These are phyloP conservation scores for Aquilaria yunnanensis DNA, from an alignment of 345 rosid species.

Conservation along the genomic window DNA sequence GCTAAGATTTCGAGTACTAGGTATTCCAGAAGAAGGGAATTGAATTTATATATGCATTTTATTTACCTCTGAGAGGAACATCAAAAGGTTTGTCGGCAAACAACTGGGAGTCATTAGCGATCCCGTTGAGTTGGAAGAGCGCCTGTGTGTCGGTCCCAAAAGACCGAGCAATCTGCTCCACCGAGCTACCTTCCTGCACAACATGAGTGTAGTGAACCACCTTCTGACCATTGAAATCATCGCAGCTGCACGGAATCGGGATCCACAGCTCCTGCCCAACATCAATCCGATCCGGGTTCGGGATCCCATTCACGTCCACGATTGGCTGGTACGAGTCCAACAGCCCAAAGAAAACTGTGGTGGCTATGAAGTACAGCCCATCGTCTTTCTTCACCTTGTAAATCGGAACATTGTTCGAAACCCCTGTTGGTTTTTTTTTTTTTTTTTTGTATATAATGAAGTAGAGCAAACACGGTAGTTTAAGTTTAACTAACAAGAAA, in stretches of 20 bases:
- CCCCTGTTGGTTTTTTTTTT: background rate
- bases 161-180: slow-evolving; percentile 34
- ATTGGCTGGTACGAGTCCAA: slow-evolving; percentile 21
- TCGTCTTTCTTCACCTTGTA: slow-evolving; percentile 43
- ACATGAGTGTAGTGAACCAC: slow-evolving; percentile 57
- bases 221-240: slow-evolving; percentile 27
- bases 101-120: slow-evolving; percentile 23
- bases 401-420: slow-evolving; percentile 30
- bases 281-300: slow-evolving; percentile 14
- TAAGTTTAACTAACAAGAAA: background rate
- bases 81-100: slow-evolving; percentile 34
- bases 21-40: background rate
- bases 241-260: slow-evolving; percentile 73
- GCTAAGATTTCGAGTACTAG: background rate
- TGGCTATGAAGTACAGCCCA: slow-evolving; percentile 31
- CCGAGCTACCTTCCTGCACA: slow-evolving; percentile 36
- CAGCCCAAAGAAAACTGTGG: slow-evolving; percentile 25
- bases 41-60: background rate
- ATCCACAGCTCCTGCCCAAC: slow-evolving; percentile 41
- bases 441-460: too few relatives aligned
- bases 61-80: slow-evolving; percentile 54
- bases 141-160: slow-evolving; percentile 33
- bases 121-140: slow-evolving; percentile 36
- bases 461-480: background rate
- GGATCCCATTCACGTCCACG: slow-evolving; percentile 23